These are phyloP conservation scores for Ascocoryne sarcoides DNA, from an alignment of 2,329 filamentous ascomycete genomes.

Conservation along the genomic window DNA sequence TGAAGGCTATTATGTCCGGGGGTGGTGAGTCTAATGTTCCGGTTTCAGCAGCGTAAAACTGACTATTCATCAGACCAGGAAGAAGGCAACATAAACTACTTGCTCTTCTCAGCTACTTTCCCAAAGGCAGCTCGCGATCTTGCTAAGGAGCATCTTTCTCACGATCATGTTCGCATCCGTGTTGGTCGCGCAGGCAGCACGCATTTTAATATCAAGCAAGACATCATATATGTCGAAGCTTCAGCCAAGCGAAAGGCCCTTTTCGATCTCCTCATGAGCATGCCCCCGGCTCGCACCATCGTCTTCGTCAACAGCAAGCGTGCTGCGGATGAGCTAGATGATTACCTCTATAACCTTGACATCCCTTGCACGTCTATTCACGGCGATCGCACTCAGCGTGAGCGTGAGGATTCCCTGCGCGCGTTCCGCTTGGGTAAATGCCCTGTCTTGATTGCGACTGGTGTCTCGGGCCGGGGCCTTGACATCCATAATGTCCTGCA, in stretches of 20 bases:
- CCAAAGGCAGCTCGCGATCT: conserved; percentile 69
- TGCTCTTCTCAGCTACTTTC: conserved; percentile 95
- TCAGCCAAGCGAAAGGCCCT: conserved; percentile 61
- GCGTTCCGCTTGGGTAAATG: conserved; percentile 66
- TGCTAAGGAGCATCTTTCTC: conserved; percentile 65
- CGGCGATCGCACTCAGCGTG: conserved; percentile 73
- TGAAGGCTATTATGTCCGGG: conserved; percentile 68
- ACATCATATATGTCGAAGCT: conserved; percentile 58
- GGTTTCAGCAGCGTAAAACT: neutral
- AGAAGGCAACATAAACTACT: conserved; percentile 56
- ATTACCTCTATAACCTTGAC: conserved; percentile 71
- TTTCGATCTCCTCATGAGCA: conserved; percentile 61
- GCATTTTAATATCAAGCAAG: conserved; percentile 74
- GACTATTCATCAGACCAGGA: conserved; percentile 54
- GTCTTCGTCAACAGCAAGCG: conserved; percentile 83
- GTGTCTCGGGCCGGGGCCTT: conserved; percentile 78
- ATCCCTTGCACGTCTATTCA: conserved; percentile 87
- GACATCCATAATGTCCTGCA: conserved; percentile 82
- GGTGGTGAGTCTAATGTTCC: conserved; percentile 51
- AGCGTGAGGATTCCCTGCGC: conserved; percentile 87
- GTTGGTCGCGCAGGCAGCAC: conserved; percentile 82
- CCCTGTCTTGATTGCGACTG: conserved; percentile 80
- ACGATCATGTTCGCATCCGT: conserved; percentile 68
- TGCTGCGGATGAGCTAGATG: conserved; percentile 75
- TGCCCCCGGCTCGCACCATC: conserved; percentile 68